phyloP scores from a whole-genome alignment of 2,329 filamentous ascomycete species.

The Aspergillus sp. region DNA sequence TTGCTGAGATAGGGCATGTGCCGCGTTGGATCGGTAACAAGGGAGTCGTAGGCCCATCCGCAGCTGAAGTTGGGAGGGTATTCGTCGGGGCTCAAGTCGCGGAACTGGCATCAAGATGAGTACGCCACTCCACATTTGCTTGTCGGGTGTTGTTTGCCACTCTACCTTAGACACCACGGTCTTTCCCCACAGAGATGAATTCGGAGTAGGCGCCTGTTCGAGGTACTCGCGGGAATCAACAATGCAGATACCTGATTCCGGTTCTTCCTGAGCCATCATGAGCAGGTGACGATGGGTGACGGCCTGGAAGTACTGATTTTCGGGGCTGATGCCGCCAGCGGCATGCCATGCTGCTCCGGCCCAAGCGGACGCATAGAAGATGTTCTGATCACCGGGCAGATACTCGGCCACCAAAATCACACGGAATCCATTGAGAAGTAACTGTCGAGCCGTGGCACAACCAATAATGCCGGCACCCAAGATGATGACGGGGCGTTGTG shows the following conservation, averaged over 20 bases:
- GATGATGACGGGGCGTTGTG: slow-evolving; percentile 36
- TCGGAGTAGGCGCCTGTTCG: slow-evolving; percentile 30
- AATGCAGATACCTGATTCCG: slow-evolving; percentile 34
- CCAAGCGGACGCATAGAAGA: slow-evolving; percentile 41
- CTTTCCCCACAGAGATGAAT: slow-evolving; percentile 37
- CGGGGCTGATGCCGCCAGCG: slow-evolving; percentile 34
- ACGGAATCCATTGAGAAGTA: slow-evolving; percentile 35
- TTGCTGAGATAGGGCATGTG: slow-evolving; percentile 38
- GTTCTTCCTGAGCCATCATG: slow-evolving; percentile 35
- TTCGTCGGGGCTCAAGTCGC: slow-evolving; percentile 29
- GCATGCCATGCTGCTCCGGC: slow-evolving; percentile 42
- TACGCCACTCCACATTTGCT: not conserved
- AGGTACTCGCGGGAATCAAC: slow-evolving; percentile 37
- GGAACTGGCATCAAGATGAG: slow-evolving; percentile 28
- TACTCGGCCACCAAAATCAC: slow-evolving; percentile 38
- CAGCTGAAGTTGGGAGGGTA: slow-evolving; percentile 34
- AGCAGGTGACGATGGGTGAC: slow-evolving; percentile 35
- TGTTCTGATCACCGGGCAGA: slow-evolving; percentile 37
- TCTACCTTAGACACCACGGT: slow-evolving; percentile 35
- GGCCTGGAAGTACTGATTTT: slow-evolving; percentile 37
- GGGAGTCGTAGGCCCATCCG: slow-evolving; percentile 37
- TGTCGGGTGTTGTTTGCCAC: not conserved
- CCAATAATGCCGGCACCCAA: slow-evolving; percentile 42
- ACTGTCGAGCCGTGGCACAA: slow-evolving; percentile 37
- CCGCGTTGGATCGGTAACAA: slow-evolving; percentile 38